Base-by-base conservation (phyloP, 2,329 filamentous ascomycete genomes). In the Thelonectria discophora region DNA sequence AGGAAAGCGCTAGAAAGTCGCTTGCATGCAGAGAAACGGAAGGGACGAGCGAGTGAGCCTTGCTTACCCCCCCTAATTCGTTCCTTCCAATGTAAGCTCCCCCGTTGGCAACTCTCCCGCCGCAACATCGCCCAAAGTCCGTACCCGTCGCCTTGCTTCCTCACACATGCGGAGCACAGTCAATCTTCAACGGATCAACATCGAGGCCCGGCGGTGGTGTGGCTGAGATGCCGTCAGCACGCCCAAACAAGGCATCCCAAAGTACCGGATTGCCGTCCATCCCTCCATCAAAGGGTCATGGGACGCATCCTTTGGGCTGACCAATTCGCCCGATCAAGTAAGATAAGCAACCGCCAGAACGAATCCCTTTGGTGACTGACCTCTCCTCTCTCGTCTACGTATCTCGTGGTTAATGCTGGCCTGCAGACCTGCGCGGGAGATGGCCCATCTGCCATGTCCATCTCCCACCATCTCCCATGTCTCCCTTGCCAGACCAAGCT, bases 141-240 rank as follows among this genome's bases (percentile, higher is more conserved):
- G 34, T 37, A 37, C 34, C 34, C 15, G 34, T 15, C 34, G 34
- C 34, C 34, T 37, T 37, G 34, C 10, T 15, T 13, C 34, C 34
- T 37, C 11, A 12, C 10, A 13, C 34, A 13, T 37, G 34, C 34
- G 34, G 34, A 37, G 34, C 15, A 15, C 34, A 13, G 34, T 37
- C 11, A 15, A 37, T 37, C 27, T 30, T 7, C 27, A 30, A 30
- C 32, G 18, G 11, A 34, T 34, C 27, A 49, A 34, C 15, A 34
- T 34, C 49, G 21, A 52, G 37, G 20, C 15, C 21, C 13, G 21
- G 37, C 9, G 34, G 49, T 34, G 20, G 8, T 10, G 51, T 55
- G 42, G 51, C 51, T 55, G 39, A 46, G 51, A 46, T 46, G 51
- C 51, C 40, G 51, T 55, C 51, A 55, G 51, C 51, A 55, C 5